A percentile compares a stretch with the other conserved stretches of the same genome.
phyloP scores from a whole-genome alignment of 257 asterid species.

The Lycium ferocissimum region DNA sequence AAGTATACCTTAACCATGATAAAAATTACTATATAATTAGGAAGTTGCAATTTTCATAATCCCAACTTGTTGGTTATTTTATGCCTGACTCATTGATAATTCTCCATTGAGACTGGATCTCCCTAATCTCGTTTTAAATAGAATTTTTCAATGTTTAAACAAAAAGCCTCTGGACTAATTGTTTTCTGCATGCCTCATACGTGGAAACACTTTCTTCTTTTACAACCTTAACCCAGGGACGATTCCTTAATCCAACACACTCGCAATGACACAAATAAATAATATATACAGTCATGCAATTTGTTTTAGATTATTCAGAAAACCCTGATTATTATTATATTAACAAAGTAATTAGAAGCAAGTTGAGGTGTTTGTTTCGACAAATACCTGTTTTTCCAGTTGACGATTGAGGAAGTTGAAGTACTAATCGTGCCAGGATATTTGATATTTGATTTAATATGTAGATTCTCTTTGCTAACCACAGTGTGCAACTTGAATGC shows the following conservation, averaged over 20 bases:
- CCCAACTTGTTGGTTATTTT: neutral
- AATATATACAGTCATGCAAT: neutral
- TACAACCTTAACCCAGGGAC: neutral
- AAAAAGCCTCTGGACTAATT: neutral
- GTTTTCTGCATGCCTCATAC: conserved; percentile 18
- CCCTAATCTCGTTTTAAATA: neutral
- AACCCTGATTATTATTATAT: neutral
- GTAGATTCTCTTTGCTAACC: too few relatives aligned
- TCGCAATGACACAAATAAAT: neutral
- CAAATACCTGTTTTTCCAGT: too few relatives aligned
- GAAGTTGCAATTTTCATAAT: neutral
- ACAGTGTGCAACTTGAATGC: too few relatives aligned
- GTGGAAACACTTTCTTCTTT: conserved; percentile 22
- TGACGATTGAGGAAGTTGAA: too few relatives aligned
- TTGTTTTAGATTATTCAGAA: neutral
- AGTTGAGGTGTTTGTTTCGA: too few relatives aligned
- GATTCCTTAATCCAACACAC: neutral
- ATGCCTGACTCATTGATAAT: conserved; percentile 1
- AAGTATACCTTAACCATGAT: neutral
- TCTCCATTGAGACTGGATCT: conserved; percentile 9
- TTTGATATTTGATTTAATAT: too few relatives aligned
- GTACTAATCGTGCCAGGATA: too few relatives aligned
- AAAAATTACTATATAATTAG: neutral
- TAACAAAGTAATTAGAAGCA: too few relatives aligned
- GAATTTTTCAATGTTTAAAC: neutral